Evolutionary conservation across 179 eudicot species (phyloP).

Genomic region (Silene vulgaris): DNA sequence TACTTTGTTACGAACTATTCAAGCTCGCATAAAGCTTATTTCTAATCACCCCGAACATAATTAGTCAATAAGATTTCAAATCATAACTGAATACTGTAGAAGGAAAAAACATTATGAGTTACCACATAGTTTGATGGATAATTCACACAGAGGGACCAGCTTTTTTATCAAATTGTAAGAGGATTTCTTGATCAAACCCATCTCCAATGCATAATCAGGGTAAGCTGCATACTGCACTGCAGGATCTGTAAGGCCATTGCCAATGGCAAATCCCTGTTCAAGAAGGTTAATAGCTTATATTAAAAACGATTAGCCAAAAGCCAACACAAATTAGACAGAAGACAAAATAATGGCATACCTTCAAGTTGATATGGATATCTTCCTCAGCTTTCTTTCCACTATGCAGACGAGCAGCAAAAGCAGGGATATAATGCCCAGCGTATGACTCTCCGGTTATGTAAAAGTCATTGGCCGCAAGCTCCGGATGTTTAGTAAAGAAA

Average conservation of each 20-base stretch:
- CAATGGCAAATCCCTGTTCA: conserved; percentile 67
- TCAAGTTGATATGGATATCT: conserved; percentile 65
- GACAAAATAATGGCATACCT: conserved; percentile 32
- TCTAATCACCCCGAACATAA: background rate
- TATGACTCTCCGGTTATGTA: conserved; percentile 77
- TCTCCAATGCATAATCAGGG: conserved; percentile 67
- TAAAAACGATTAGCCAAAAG: background rate
- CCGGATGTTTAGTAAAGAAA: conserved; percentile 58
- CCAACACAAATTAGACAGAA: background rate
- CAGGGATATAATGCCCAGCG: conserved; percentile 78
- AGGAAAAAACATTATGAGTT: conserved; percentile 3
- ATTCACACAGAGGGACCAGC: conserved; percentile 52
- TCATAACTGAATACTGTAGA: background rate
- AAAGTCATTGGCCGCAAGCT: conserved; percentile 50
- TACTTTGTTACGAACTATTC: background rate
- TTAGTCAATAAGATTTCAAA: conserved; percentile 5
- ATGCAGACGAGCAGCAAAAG: conserved; percentile 69
- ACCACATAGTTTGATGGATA: conserved; percentile 66
- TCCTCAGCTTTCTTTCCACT: conserved; percentile 57
- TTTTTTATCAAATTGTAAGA: conserved; percentile 38
- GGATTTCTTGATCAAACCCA: conserved; percentile 51
- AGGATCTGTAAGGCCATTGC: conserved; percentile 72
- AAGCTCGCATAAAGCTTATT: background rate
- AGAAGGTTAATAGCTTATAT: background rate
- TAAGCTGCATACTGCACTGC: conserved; percentile 65